Evolutionary conservation across 2,329 filamentous ascomycete genomes (phyloP).

Genomic region (Elsinoe necatrix): DNA sequence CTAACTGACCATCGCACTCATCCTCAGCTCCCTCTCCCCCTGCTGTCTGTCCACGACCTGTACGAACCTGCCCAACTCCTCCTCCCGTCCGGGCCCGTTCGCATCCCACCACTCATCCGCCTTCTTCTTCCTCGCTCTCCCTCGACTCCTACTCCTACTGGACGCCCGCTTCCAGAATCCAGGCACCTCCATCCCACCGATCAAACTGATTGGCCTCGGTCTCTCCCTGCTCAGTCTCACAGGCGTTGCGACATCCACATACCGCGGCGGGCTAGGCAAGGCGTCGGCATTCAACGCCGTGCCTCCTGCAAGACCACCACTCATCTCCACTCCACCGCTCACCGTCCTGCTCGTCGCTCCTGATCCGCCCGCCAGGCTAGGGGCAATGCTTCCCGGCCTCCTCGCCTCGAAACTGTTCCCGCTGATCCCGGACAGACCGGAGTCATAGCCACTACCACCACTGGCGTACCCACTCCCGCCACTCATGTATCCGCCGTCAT

Average conservation of each 20-base stretch:
- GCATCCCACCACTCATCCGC: conserved; percentile 10
- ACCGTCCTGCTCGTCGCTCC: background rate
- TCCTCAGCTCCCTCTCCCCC: conserved; percentile 8
- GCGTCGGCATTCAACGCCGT: background rate
- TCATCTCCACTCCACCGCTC: background rate
- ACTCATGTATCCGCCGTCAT: background rate
- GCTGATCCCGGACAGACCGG: background rate
- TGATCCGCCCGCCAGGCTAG: background rate
- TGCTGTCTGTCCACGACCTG: conserved; percentile 1
- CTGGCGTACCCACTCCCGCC: background rate
- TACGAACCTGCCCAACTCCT: background rate
- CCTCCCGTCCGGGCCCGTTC: background rate
- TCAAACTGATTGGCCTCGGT: conserved; percentile 1
- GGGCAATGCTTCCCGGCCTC: conserved; percentile 9
- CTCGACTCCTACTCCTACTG: background rate
- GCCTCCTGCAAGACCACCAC: background rate
- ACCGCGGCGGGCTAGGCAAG: background rate
- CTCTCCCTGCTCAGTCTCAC: conserved; percentile 7
- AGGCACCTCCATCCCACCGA: background rate
- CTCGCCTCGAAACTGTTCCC: conserved; percentile 12
- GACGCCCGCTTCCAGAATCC: background rate
- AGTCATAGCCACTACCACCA: background rate
- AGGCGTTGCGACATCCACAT: conserved; percentile 8
- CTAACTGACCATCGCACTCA: conserved; percentile 8
- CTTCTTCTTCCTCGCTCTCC: background rate